Conservation (phyloP, 2,329 filamentous ascomycete species). For the Iodosphaeria phyllophila region DNA sequence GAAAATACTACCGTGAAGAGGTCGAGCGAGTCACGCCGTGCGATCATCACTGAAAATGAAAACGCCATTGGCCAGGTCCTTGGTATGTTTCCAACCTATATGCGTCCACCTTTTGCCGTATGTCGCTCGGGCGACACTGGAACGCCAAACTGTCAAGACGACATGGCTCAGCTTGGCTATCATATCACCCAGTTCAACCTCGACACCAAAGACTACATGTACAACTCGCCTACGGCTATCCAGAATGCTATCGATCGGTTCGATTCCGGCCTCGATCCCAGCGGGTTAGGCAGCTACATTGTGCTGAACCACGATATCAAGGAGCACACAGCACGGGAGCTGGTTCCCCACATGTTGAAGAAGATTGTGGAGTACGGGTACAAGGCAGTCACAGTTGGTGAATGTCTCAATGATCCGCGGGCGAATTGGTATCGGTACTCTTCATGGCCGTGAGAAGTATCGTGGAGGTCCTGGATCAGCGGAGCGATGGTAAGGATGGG, state of each 20-base stretch:
- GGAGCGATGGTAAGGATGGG: too few relatives aligned
- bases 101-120: constrained; percentile 5
- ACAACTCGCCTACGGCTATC: constrained; percentile 23
- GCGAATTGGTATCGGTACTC: constrained; percentile 22
- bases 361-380: constrained; percentile 15
- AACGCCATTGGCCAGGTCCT: constrained; percentile 23
- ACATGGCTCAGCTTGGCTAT: constrained; percentile 26
- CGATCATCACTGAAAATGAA: constrained; percentile 25
- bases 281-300: too few relatives aligned
- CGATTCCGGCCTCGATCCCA: too few relatives aligned
- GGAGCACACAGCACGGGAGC: constrained; percentile 22
- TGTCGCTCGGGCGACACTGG: too few relatives aligned
- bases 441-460: too few relatives aligned
- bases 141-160: constrained; percentile 13
- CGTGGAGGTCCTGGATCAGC: too few relatives aligned
- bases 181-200: constrained; percentile 37
- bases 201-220: constrained; percentile 42
- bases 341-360: constrained; percentile 16
- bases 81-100: constrained; percentile 25
- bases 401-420: constrained; percentile 23
- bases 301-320: constrained; percentile 33
- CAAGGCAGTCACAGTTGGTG: constrained; percentile 22
- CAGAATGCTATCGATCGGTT: too few relatives aligned
- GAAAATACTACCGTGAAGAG: too few relatives aligned
- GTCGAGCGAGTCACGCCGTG: constrained; percentile 13